Conservation (phyloP, 345 rosid genomes). For the Ailanthus altissimus region DNA sequence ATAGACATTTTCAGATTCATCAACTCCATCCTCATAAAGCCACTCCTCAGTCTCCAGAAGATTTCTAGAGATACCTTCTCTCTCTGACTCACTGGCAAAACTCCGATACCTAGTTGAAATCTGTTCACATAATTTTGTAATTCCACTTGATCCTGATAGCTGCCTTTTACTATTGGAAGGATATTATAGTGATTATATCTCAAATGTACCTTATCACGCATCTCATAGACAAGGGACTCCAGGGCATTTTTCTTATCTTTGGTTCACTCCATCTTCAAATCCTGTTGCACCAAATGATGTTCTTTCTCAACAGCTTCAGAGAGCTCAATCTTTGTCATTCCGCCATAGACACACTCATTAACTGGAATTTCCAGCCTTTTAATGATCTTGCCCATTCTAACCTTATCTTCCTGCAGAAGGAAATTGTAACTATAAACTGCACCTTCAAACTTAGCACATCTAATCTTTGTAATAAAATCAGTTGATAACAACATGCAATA, state of each 20-base stretch:
- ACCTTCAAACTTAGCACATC: slow-evolving; percentile 2
- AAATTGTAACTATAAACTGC: background rate
- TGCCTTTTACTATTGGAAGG: background rate
- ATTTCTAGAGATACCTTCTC: slow-evolving; percentile 57
- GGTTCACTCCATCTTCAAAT: slow-evolving; percentile 64
- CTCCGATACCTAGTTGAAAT: slow-evolving; percentile 58
- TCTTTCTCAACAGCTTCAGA: slow-evolving; percentile 59
- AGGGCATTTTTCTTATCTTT: slow-evolving; percentile 75
- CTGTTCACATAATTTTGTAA: slow-evolving; percentile 33
- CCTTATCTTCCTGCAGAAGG: slow-evolving; percentile 41
- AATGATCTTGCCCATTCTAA: slow-evolving; percentile 35
- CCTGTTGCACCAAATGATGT: slow-evolving; percentile 55
- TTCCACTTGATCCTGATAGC: slow-evolving; percentile 2
- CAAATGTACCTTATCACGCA: slow-evolving; percentile 71
- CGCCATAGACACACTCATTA: slow-evolving; percentile 48
- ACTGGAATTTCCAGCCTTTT: slow-evolving; percentile 60
- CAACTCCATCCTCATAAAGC: slow-evolving; percentile 81
- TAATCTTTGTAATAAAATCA: background rate
- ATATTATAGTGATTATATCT: background rate
- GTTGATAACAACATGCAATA: background rate
- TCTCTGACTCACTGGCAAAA: slow-evolving; percentile 58
- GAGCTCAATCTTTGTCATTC: slow-evolving; percentile 57
- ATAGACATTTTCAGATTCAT: slow-evolving; percentile 71
- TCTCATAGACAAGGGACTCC: slow-evolving; percentile 79
- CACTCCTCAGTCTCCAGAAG: slow-evolving; percentile 82